Evolutionary conservation across 495 filamentous ascomycete species (phyloP), one percentile per base, ranked within the genome.

Genomic region (Thermochaetoides thermophila): DNA sequence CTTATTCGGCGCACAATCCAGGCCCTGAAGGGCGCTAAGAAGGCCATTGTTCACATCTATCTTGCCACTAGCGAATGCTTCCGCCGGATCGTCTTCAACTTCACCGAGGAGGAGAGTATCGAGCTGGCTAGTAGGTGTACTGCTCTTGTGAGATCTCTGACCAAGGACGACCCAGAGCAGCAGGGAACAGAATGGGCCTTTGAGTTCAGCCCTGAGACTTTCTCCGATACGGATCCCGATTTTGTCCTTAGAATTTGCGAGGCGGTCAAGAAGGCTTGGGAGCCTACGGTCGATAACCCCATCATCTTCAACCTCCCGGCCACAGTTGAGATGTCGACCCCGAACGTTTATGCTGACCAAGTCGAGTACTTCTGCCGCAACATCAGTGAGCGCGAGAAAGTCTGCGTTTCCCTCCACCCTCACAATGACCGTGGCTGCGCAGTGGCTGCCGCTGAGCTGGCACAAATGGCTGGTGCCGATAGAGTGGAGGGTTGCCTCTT

Each of bases 301-400:
- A 89, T 97, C 47, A 87, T 97, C 52, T 95, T 97, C 70, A 97
- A 97, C 57, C 70, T 97, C 19, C 89, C 89, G 7, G 89, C 89
- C 6, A 96, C 89, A 0, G 89, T 97, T 13, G 89, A 96, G 59
- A 78, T 95, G 79, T 59, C 84, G 2, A 97, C 89, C 2, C 89
- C 89, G 13, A 97, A 97, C 48, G 70, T 95, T 31, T 97, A 91
- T 50, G 89, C 89, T 17, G 89, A 97, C 56, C 84, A 92, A 59
- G 81, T 97, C 42, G 89, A 97, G 52, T 94, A 82, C 60, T 97
- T 97, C 60, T 91, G 84, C 60, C 69, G 64, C 21, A 58, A 80
- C 42, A 83, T 93, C 51, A 69, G 69, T 0, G 83, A 91, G 55
- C 63, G 84, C 19, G 71, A 84, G 42, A 86, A 84, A 56, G 71